Evolutionary conservation across 345 rosid genomes (phyloP), one percentile per base, ranked within the genome.

Genomic region (Microcos paniculata): DNA sequence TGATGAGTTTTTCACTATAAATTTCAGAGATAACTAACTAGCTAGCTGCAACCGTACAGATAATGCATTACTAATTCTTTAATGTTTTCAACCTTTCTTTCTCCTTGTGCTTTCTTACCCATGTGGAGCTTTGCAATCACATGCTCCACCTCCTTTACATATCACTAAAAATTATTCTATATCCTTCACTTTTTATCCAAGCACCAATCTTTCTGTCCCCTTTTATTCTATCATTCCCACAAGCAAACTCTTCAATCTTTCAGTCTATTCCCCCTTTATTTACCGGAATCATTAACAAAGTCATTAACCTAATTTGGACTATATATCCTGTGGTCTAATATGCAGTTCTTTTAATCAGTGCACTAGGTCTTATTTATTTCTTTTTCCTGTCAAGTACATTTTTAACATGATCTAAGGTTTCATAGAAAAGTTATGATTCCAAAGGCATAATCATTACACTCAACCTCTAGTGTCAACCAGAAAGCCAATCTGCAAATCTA

Each of bases 51-150:
- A 53, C 5, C 70, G 15, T 71, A 67, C 56, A 35, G 48, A 57
- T 71, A 42, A 43, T 67, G 70, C 59, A 46, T 72, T 66, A 28
- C 73, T 66, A 46, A 58, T 77, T 69, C 75, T 62, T 40, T 51
- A 35, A 10, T 40, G 21, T 30, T 49, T 6, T 18, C 52, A 14
- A 42, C 8, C 3, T 26, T 33, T 26, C 67, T 52, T 59, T 61
- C 31, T 4, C 42, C 62, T 59, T 31, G 42, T 70, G 76, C 77
- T 59, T 61, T 64, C 45, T 67, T 67, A 61, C 62, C 69, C 52
- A 77, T 77, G 79, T 74, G 71, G 77, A 58, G 81, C 71, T 78
- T 75, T 31, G 71, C 62, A 3, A 78, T 66, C 77, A 82, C 74
- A 75, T 82, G 82, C 77, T 59, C 62, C 62, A 43, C 67, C 77